Conservation (phyloP, 2,329 filamentous ascomycete genomes). For the Tolypocladium ophioglossoides region DNA sequence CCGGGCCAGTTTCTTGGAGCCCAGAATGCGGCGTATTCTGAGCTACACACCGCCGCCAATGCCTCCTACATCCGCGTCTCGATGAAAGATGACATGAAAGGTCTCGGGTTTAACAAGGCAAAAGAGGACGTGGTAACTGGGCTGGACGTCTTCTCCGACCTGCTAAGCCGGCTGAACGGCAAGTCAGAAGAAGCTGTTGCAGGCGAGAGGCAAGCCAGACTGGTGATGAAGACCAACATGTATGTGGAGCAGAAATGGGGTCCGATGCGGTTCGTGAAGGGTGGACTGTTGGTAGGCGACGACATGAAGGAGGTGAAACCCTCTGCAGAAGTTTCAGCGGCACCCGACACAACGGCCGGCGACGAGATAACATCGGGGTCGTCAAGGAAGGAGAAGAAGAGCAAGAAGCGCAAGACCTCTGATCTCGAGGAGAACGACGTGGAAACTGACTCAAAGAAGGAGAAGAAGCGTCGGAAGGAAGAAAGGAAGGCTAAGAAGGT, state of each 20-base stretch:
- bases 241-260: slow-evolving; percentile 72
- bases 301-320: slow-evolving; percentile 33
- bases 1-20: slow-evolving; percentile 77
- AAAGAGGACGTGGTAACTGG: slow-evolving; percentile 73
- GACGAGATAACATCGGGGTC: slow-evolving; percentile 11
- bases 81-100: slow-evolving; percentile 84
- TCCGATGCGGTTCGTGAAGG: slow-evolving; percentile 74
- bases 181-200: slow-evolving; percentile 65
- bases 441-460: slow-evolving; percentile 17
- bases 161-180: slow-evolving; percentile 83
- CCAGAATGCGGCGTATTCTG: slow-evolving; percentile 61
- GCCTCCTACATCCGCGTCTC: slow-evolving; percentile 75
- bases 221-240: slow-evolving; percentile 59
- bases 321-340: slow-evolving; percentile 5
- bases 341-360: slow-evolving; percentile 8
- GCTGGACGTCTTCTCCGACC: slow-evolving; percentile 73
- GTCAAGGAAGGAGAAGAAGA: slow-evolving; percentile 32
- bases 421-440: slow-evolving; percentile 19
- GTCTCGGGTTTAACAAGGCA: slow-evolving; percentile 71
- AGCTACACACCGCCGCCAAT: slow-evolving; percentile 69
- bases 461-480: slow-evolving; percentile 26
- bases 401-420: slow-evolving; percentile 38
- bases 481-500: slow-evolving; percentile 22
- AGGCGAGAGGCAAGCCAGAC: slow-evolving; percentile 56
- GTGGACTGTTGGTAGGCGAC: slow-evolving; percentile 59